Evolutionary conservation across 1,139 yeast genomes (phyloP).

Genomic region (Nematodospora anomalae): DNA sequence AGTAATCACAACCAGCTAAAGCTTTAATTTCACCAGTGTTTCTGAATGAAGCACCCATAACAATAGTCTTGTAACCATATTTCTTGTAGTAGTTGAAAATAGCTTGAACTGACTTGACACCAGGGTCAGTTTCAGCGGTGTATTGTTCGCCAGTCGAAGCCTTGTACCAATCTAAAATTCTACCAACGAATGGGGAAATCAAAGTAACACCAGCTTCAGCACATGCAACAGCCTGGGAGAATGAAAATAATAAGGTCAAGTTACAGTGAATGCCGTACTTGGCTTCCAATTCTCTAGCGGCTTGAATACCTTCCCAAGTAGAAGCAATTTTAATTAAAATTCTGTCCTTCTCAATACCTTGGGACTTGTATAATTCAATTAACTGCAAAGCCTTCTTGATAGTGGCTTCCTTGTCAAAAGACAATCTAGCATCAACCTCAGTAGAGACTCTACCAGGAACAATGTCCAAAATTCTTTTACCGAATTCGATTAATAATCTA

Average conservation of each 20-base stretch:
- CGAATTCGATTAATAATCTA: conserved; percentile 91
- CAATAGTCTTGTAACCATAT: conserved; percentile 93
- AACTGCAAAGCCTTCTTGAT: conserved; percentile 87
- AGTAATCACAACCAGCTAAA: conserved; percentile 94
- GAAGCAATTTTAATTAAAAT: conserved; percentile 95
- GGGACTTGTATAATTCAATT: conserved; percentile 77
- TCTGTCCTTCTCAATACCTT: conserved; percentile 86
- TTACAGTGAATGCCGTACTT: conserved; percentile 92
- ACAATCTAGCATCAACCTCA: conserved; percentile 97
- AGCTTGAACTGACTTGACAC: conserved; percentile 84
- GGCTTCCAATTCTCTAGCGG: conserved; percentile 92
- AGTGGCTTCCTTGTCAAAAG: conserved; percentile 92
- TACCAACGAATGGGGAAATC: conserved; percentile 98
- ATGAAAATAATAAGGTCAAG: conserved; percentile 92
- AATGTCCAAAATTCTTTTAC: conserved; percentile 86
- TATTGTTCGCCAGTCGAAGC: conserved; percentile 88
- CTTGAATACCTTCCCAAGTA: conserved; percentile 99
- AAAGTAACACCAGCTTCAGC: conserved; percentile 97
- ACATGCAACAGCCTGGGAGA: conserved; percentile 97
- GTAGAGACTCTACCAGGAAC: conserved; percentile 99
- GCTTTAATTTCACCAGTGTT: conserved; percentile 95
- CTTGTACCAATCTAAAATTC: conserved; percentile 99
- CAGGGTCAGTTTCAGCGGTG: conserved; percentile 85
- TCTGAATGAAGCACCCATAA: conserved; percentile 99
- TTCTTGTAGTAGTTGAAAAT: conserved; percentile 98